phyloP scores from a whole-genome alignment of 257 asterid genomes.

The Jacaranda mimosifolia region DNA sequence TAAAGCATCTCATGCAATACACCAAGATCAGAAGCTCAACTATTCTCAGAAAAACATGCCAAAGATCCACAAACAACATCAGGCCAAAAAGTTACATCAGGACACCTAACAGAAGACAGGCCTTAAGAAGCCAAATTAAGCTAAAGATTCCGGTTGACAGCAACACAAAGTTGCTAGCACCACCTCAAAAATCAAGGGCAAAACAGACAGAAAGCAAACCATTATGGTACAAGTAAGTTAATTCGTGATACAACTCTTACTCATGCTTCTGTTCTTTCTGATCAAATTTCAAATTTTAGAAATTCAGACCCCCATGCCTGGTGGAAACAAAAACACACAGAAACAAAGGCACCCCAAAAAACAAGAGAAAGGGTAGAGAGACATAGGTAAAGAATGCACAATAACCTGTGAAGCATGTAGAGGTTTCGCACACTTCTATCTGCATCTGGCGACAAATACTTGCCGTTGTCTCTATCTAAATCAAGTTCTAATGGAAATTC shows the following conservation, averaged over 20 bases:
- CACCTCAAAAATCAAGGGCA: not conserved
- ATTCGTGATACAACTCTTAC: not conserved
- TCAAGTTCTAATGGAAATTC: conserved; percentile 98
- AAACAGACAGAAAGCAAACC: not conserved
- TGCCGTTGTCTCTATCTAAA: conserved; percentile 90
- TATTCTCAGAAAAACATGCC: conserved; percentile 15
- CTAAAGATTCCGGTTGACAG: not conserved
- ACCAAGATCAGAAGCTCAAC: conserved; percentile 1
- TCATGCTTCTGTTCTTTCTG: conserved; percentile 17
- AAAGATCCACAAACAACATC: conserved; percentile 30
- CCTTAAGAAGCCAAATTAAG: not conserved
- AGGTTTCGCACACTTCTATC: conserved; percentile 93
- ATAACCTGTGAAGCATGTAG: conserved; percentile 91
- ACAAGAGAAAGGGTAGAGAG: conserved; percentile 6
- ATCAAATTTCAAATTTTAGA: conserved; percentile 15
- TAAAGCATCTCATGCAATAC: conserved; percentile 18
- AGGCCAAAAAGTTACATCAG: conserved; percentile 5
- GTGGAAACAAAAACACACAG: conserved; percentile 1
- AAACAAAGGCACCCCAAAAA: not conserved
- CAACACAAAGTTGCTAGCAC: not conserved
- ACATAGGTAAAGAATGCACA: conserved; percentile 18
- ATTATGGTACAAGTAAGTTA: conserved; percentile 1
- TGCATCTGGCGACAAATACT: conserved; percentile 94
- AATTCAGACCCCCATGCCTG: not conserved
- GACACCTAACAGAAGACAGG: not conserved